Percentiles rank a stretch among this genome's conserved stretches.
Evolutionary conservation across 176 grass and related monocot genomes (phyloP).

Genomic region (Alopecurus myosuroides): DNA sequence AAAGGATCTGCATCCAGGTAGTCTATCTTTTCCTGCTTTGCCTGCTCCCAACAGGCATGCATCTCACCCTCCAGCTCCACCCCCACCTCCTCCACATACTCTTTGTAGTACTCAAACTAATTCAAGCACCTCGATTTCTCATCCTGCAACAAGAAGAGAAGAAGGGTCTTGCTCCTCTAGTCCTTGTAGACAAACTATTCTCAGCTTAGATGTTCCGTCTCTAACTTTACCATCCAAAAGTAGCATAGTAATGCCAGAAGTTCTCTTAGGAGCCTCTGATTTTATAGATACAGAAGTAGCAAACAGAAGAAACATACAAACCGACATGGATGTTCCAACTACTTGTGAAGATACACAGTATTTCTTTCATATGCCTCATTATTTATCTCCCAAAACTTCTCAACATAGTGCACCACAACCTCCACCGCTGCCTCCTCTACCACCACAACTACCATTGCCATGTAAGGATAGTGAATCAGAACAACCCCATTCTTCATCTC

Average conservation of each 20-base stretch:
- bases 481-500: background rate
- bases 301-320: conserved; percentile 13
- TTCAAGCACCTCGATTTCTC: conserved; percentile 5
- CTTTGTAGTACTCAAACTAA: conserved; percentile 3
- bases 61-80: conserved; percentile 7
- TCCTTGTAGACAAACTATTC: conserved; percentile 26
- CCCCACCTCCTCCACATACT: background rate
- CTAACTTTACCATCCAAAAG: conserved; percentile 15
- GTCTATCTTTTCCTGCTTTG: conserved; percentile 15
- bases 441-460: background rate
- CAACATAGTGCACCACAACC: conserved; percentile 7
- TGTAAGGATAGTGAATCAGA: conserved; percentile 9
- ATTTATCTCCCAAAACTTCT: conserved; percentile 21
- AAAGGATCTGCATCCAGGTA: conserved; percentile 18
- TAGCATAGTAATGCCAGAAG: conserved; percentile 18
- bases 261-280: background rate
- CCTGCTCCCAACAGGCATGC: conserved; percentile 7
- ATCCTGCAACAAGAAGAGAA: conserved; percentile 21
- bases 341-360: conserved; percentile 21
- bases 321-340: background rate
- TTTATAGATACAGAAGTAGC: conserved; percentile 20
- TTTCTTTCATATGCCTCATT: background rate
- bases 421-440: background rate
- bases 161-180: conserved; percentile 16
- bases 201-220: conserved; percentile 1